Evolutionary conservation across 371 early-diverging fungal species (phyloP), one percentile per base, ranked within the genome.

Genomic region (Apophysomyces variabilis): DNA sequence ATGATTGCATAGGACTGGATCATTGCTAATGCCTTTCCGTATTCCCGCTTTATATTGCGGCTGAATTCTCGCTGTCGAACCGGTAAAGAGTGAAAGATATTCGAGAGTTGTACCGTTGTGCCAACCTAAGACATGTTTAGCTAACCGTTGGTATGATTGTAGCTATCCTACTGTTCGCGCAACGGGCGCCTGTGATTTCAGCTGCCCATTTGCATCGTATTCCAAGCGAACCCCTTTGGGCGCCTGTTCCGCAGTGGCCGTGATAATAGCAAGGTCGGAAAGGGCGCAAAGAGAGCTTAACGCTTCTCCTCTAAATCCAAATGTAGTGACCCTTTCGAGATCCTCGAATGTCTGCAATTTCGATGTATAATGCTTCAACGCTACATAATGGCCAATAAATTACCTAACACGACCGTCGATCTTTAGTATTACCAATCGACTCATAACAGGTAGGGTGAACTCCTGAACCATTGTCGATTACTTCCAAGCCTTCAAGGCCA

Each of bases 221-320:
- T 86, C 90, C 1, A 97, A 80, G 54, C 85, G 79, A 11, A 79
- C 70, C 3, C 95, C 97, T 58, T 82, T 72, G 0, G 93, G 92
- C 6, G 75, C 81, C n/a, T 82, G 73, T 26, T 83, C 85, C 16
- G 72, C 77, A 5, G 93, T 92, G 5, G 88, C 82, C 2, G 95
- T 94, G 0, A 82, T 83, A 0, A 95, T 78, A 0, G 80, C 71
- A 5, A 93, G 68, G 1, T 75, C 70, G 32, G 86, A 74, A 8
- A 93, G 75, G 0, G 93, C 87, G 64, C 92, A 90, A 0, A 95
- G 71, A 0, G 95, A 92, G 62, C 90, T 90, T 1, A 95, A 70
- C 1, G 95, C 95, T 64, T 95, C 95, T 1, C 95, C 95, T 35
- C 95, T 84, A 69, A 95, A 95, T 1, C 95, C 95, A 78, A 92